Percentiles rank a stretch among this genome's conserved stretches.
These are phyloP conservation scores for Senna tora DNA, from an alignment of 306 rosid genomes.

Conservation along the genomic window DNA sequence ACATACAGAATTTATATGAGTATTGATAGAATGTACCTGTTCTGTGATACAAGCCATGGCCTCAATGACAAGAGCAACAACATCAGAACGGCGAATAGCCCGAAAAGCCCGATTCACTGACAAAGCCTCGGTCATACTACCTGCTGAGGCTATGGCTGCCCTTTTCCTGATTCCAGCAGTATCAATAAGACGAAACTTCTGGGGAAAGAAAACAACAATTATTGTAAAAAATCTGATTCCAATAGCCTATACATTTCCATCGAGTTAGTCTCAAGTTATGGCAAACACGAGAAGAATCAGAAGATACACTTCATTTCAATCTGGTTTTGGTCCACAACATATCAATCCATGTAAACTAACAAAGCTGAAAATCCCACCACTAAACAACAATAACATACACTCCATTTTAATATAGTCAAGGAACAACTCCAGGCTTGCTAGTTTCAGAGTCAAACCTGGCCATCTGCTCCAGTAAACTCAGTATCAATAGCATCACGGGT, in stretches of 20 bases:
- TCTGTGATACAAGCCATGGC: constrained; percentile 97
- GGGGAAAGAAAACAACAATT: constrained; percentile 38
- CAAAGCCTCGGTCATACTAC: constrained; percentile 85
- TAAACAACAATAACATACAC: constrained; percentile 12
- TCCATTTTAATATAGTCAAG: neutral
- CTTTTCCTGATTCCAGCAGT: constrained; percentile 98
- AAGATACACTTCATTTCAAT: neutral
- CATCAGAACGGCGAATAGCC: constrained; percentile 88
- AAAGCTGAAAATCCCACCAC: constrained; percentile 27
- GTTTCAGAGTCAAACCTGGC: constrained; percentile 73
- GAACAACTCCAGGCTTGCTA: constrained; percentile 11
- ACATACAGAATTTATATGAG: neutral
- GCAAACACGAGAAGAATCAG: too few species aligned
- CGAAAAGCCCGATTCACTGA: constrained; percentile 97
- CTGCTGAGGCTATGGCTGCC: constrained; percentile 75
- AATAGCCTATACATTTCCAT: neutral
- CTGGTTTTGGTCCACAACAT: constrained; percentile 11
- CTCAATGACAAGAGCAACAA: constrained; percentile 94
- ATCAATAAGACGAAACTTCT: constrained; percentile 91
- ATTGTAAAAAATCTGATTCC: constrained; percentile 7
- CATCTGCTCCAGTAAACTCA: constrained; percentile 83
- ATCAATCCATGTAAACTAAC: constrained; percentile 32
- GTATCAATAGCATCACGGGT: constrained; percentile 99
- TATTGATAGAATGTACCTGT: constrained; percentile 55
- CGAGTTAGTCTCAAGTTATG: too few species aligned